Base-by-base conservation (phyloP, 1,284 basidiomycete genomes). In the Kalmanozyma brasiliensis region DNA sequence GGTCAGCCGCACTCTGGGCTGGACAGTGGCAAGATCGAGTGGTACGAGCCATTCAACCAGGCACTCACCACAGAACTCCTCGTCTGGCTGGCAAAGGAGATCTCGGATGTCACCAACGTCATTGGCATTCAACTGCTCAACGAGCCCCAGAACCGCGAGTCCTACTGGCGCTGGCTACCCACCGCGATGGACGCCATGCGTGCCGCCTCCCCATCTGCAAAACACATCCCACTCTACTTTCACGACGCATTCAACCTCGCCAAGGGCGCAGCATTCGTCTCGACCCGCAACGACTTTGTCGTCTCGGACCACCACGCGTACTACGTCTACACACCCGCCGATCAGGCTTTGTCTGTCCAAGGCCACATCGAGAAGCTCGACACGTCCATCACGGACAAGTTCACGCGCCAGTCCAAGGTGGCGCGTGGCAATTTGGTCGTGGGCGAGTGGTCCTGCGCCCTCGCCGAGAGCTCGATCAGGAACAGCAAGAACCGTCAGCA, bases 71-170 rank as follows among this genome's bases (percentile, higher is more conserved):
- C 89, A 40, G 81, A 84, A 40, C 85, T 88, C 16, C 83, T 91
- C 35, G 84, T 84, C 10, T 89, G 85, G 82, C 83, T 92, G 41
- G 85, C 85, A 29, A 78, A 87, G 48, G 83, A 88, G 66, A 82
- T 92, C 20, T 85, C 84, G 26, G 81, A 84, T 51, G 88, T 90
- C 17, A 88, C 87, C 49, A 92, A 93, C 74, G 85, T 92, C 17
- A 87, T 91, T 37, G 91, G 79, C 1, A 88, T 92, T 40, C 85
- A 92, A 77, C 82, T 93, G 24, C 81, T 92, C 53, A 93, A 92
- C 76, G 91, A 93, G 76, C 90, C 90, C 2, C 60, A 71, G 23
- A 67, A 80, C 55, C 56, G 75, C 35, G 49, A 62, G 30, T 58
- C 46, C 17, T 73, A 82, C 47, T 79, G 79, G 79, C 44, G 49